phyloP scores from a whole-genome alignment of 495 filamentous ascomycete genomes.

The Penicillium bovifimosum region DNA sequence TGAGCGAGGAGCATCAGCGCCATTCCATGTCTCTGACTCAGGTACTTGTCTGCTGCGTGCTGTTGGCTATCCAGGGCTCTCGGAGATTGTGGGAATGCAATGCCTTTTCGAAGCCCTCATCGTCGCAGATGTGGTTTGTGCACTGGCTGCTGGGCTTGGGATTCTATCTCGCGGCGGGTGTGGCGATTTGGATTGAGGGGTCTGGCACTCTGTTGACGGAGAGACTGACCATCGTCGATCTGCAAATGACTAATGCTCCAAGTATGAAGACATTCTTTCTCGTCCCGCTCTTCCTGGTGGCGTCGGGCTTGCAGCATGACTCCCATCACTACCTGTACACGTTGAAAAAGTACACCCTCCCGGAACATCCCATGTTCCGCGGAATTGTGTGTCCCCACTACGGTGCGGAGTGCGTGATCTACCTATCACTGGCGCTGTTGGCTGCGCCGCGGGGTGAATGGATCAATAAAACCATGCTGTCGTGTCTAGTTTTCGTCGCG shows the following conservation, averaged over 20 bases:
- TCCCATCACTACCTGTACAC: slow-evolving; percentile 75
- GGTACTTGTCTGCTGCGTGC: slow-evolving; percentile 58
- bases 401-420: slow-evolving; percentile 78
- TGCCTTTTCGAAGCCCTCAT: slow-evolving; percentile 56
- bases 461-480: slow-evolving; percentile 68
- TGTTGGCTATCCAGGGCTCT: slow-evolving; percentile 68
- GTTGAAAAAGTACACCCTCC: slow-evolving; percentile 80
- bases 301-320: slow-evolving; percentile 72
- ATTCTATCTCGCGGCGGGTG: slow-evolving; percentile 67
- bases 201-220: slow-evolving; percentile 31
- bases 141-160: slow-evolving; percentile 74
- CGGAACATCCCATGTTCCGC: slow-evolving; percentile 63
- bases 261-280: slow-evolving; percentile 56
- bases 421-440: slow-evolving; percentile 68
- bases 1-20: slow-evolving; percentile 31
- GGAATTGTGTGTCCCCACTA: slow-evolving; percentile 84
- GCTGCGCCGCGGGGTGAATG: slow-evolving; percentile 59
- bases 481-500: slow-evolving; percentile 64
- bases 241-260: slow-evolving; percentile 41
- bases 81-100: slow-evolving; percentile 72
- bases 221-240: slow-evolving; percentile 4
- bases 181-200: slow-evolving; percentile 85
- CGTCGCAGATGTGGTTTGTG: slow-evolving; percentile 72
- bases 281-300: slow-evolving; percentile 62
- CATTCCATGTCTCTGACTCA: slow-evolving; percentile 59